These are phyloP conservation scores for Sphagnurus paluster DNA, from an alignment of 1,284 basidiomycete genomes.

Conservation along the genomic window DNA sequence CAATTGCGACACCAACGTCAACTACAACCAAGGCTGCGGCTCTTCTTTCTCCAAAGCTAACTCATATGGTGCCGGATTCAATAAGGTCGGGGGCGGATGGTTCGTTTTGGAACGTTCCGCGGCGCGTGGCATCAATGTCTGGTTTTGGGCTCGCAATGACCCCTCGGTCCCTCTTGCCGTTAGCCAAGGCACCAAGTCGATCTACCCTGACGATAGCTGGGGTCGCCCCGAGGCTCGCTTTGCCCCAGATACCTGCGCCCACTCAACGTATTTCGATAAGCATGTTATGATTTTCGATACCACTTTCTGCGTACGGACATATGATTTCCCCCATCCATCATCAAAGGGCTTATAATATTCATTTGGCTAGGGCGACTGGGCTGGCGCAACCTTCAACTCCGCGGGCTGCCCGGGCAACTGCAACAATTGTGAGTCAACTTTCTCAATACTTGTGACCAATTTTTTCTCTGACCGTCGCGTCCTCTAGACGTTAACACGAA, in stretches of 20 bases:
- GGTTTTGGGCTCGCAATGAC: conserved; percentile 54
- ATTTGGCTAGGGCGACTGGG: conserved; percentile 50
- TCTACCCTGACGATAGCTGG: conserved; percentile 40
- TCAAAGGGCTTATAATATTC: conserved; percentile 3
- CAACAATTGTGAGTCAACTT: conserved; percentile 37
- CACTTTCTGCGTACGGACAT: conserved; percentile 49
- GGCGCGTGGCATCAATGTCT: conserved; percentile 44
- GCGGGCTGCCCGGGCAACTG: conserved; percentile 39
- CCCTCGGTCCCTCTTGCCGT: conserved; percentile 40
- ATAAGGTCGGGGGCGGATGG: conserved; percentile 50
- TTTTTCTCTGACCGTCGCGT: background rate
- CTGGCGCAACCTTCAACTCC: conserved; percentile 34
- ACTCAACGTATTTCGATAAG: conserved; percentile 44
- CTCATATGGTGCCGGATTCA: conserved; percentile 55
- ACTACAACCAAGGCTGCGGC: conserved; percentile 66
- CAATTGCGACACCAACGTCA: conserved; percentile 50
- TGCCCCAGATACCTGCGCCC: conserved; percentile 42
- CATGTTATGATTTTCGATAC: conserved; percentile 54
- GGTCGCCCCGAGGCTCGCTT: conserved; percentile 52
- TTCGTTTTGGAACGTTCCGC: conserved; percentile 42
- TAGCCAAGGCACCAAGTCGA: conserved; percentile 21
- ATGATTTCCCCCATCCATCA: background rate
- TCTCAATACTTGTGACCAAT: conserved; percentile 2
- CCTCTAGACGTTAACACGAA: conserved; percentile 52
- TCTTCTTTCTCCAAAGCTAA: conserved; percentile 40